These are phyloP conservation scores for Leccinellum luteum DNA, from an alignment of 768 basidiomycete genomes.

Conservation along the genomic window DNA sequence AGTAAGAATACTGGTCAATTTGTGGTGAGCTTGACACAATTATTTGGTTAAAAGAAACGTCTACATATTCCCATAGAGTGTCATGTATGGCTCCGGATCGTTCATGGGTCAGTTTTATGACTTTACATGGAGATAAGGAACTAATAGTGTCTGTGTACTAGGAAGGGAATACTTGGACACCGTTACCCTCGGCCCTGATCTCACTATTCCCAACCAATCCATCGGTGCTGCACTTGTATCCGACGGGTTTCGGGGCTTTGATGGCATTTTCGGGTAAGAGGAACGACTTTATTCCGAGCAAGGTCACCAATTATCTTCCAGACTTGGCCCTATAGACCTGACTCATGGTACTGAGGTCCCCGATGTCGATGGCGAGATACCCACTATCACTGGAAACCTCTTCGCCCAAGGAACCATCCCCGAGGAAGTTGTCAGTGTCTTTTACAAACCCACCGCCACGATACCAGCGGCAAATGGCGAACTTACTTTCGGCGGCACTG, in stretches of 20 bases:
- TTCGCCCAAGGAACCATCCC: slow-evolving; percentile 40
- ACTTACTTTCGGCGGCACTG: slow-evolving; percentile 48
- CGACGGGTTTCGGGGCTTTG: slow-evolving; percentile 45
- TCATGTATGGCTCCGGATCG: slow-evolving; percentile 58
- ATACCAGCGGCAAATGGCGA: slow-evolving; percentile 43
- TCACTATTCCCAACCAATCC: slow-evolving; percentile 54
- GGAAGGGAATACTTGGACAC: slow-evolving; percentile 50
- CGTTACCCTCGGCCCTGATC: slow-evolving; percentile 48
- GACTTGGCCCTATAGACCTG: slow-evolving; percentile 58
- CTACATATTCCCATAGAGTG: slow-evolving; percentile 34
- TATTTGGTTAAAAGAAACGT: background rate
- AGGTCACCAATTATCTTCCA: slow-evolving; percentile 20
- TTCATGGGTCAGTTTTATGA: slow-evolving; percentile 44
- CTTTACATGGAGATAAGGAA: background rate
- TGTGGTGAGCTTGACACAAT: slow-evolving; percentile 40
- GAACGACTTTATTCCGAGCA: background rate
- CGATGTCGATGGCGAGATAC: slow-evolving; percentile 29
- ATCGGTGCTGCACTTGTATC: slow-evolving; percentile 58
- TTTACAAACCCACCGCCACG: slow-evolving; percentile 45
- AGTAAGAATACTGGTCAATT: slow-evolving; percentile 42
- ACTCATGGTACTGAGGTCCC: slow-evolving; percentile 40
- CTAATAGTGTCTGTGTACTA: slow-evolving; percentile 12
- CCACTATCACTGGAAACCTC: slow-evolving; percentile 60
- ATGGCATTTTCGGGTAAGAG: slow-evolving; percentile 64
- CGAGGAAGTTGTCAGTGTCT: slow-evolving; percentile 45